Evolutionary conservation across 2,329 filamentous ascomycete species (phyloP), one percentile per base, ranked within the genome.

Genomic region (Trichoderma aggressivum): DNA sequence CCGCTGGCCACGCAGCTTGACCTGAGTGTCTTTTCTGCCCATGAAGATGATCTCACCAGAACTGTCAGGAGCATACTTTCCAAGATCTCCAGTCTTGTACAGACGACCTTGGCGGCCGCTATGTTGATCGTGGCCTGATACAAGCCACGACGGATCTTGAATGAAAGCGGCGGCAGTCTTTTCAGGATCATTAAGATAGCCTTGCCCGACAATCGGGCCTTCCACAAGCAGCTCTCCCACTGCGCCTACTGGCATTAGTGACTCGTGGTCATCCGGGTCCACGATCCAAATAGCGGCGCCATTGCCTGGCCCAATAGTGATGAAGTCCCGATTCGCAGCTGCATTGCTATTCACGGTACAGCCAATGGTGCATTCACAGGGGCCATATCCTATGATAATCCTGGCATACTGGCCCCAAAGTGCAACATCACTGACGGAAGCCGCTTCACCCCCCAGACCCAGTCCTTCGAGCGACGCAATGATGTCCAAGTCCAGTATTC

Each of bases 161-260:
- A 80, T 76, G 36, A 80, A 81, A 0, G 74, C 74, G 0, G 71
- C 21, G 67, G 79, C 71, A 79, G 84, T 81, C 61, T 73, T 74
- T 5, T 60, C 67, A 0, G 76, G 28, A 28, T 80, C 76, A 64
- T 85, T 83, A 16, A 87, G 76, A 72, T 88, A 89, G 34, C 86
- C 85, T 56, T 81, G 78, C 16, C 83, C 85, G 11, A 88, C 81
- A 2, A 83, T 80, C 1, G 85, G 86, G 0, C 84, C 83, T 71
- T 81, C 81, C 24, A 85, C 70, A 3, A 80, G 72, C 16, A 83
- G 74, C 68, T 83, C 81, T 3, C 80, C 80, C 1, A 77, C 62
- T 7, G 56, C 70, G 1, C 79, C 79, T n/a, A 73, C 30, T 2
- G 75, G 43, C 73, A 68, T 7, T 34, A 72, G 55, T 71, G 28